Evolutionary conservation across 208 protist species (phyloP).

Genomic region (Leishmania major): DNA sequence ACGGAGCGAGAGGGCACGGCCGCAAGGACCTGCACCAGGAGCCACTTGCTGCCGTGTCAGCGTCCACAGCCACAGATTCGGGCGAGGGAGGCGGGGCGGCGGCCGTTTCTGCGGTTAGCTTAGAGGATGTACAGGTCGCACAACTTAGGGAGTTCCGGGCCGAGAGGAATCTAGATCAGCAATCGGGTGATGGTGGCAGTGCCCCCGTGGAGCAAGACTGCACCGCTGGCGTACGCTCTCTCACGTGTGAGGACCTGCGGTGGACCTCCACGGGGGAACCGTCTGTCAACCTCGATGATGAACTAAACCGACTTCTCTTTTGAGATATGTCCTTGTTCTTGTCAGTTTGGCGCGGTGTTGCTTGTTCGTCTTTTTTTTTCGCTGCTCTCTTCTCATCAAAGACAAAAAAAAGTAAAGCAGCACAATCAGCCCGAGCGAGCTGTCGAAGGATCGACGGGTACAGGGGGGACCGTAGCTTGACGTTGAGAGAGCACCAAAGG

Average conservation of each 20-base stretch:
- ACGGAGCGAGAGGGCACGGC: too few species aligned
- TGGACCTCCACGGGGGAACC: slow-evolving; percentile 5
- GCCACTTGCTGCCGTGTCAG: background rate
- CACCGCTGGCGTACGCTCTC: background rate
- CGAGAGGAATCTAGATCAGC: background rate
- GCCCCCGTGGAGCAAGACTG: background rate
- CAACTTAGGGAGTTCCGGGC: background rate
- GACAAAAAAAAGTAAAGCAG: too few species aligned
- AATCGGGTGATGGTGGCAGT: slow-evolving; percentile 7
- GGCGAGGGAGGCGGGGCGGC: background rate
- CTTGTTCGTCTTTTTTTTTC: background rate
- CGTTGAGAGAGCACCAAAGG: background rate
- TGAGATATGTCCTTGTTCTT: background rate
- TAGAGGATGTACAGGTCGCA: background rate
- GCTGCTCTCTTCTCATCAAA: background rate
- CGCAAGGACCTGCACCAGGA: background rate
- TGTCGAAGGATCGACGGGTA: background rate
- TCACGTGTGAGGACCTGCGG: background rate
- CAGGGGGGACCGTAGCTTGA: background rate
- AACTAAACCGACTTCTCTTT: slow-evolving; percentile 57
- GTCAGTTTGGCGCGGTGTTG: background rate
- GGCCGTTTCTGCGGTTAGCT: background rate
- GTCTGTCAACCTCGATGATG: slow-evolving; percentile 66
- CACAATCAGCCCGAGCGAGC: too few species aligned
- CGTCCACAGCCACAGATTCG: background rate